Evolutionary conservation across 176 grass and related monocot genomes (phyloP).

Genomic region (Elymus sibiricus): DNA sequence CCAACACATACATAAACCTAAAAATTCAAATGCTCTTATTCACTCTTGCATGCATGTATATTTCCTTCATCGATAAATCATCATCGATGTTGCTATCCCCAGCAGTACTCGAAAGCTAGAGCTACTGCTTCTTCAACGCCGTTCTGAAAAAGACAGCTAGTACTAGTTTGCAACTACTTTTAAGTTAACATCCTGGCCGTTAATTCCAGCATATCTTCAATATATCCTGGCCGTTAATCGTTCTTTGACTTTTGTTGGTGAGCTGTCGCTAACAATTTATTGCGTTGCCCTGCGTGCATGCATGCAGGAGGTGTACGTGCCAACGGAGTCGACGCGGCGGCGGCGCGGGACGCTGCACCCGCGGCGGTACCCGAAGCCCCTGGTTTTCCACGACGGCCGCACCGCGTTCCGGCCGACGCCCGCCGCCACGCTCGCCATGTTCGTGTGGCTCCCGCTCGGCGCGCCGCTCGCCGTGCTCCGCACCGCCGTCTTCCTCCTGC

Average conservation of each 20-base stretch:
- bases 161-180: not conserved
- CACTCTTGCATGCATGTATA: too few relatives aligned
- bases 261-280: not conserved
- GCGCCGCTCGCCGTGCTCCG: slow-evolving; percentile 38
- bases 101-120: not conserved
- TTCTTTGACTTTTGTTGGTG: not conserved
- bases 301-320: slow-evolving; percentile 61
- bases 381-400: slow-evolving; percentile 92
- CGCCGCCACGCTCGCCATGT: slow-evolving; percentile 42
- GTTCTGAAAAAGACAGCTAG: not conserved
- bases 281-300: not conserved
- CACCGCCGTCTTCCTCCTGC: slow-evolving; percentile 14
- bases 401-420: slow-evolving; percentile 65
- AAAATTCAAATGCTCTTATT: too few relatives aligned
- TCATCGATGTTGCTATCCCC: not conserved
- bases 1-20: too few relatives aligned
- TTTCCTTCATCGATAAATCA: too few relatives aligned
- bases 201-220: not conserved
- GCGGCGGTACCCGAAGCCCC: slow-evolving; percentile 42
- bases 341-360: slow-evolving; percentile 36
- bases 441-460: slow-evolving; percentile 70
- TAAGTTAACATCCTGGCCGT: not conserved
- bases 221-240: not conserved
- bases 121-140: not conserved
- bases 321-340: slow-evolving; percentile 29